Conservation (phyloP, 176 grass and related monocot species). For the Carex littledalei region DNA sequence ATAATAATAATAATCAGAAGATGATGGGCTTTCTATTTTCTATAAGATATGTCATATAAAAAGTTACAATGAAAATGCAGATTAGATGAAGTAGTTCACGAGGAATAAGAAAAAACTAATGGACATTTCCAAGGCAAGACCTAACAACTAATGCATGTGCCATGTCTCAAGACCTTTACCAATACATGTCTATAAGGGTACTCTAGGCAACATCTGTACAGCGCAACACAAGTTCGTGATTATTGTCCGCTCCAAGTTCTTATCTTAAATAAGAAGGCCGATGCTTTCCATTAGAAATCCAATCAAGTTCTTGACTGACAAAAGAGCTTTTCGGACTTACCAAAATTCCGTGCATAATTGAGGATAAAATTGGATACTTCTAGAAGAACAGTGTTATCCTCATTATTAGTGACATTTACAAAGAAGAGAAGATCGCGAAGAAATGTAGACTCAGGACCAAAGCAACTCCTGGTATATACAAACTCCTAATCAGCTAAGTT, state of each 20-base stretch:
- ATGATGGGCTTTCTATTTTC: neutral
- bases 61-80: neutral
- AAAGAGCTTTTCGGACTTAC: conserved; percentile 29
- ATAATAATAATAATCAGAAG: neutral
- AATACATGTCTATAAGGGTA: neutral
- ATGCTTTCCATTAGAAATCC: neutral
- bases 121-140: neutral
- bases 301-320: neutral
- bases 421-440: conserved; percentile 95
- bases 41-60: neutral
- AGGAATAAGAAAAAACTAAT: neutral
- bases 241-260: neutral
- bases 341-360: conserved; percentile 45
- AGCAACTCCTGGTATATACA: conserved; percentile 63
- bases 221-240: neutral
- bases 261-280: neutral
- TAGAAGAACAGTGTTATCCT: conserved; percentile 62
- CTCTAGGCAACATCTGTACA: neutral
- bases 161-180: neutral
- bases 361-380: conserved; percentile 64
- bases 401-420: conserved; percentile 64
- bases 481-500: conserved; percentile 27
- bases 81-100: neutral
- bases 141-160: neutral
- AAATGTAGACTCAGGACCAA: conserved; percentile 60